Base-by-base conservation (phyloP, 768 basidiomycete genomes). In the Lactarius akahatsu region DNA sequence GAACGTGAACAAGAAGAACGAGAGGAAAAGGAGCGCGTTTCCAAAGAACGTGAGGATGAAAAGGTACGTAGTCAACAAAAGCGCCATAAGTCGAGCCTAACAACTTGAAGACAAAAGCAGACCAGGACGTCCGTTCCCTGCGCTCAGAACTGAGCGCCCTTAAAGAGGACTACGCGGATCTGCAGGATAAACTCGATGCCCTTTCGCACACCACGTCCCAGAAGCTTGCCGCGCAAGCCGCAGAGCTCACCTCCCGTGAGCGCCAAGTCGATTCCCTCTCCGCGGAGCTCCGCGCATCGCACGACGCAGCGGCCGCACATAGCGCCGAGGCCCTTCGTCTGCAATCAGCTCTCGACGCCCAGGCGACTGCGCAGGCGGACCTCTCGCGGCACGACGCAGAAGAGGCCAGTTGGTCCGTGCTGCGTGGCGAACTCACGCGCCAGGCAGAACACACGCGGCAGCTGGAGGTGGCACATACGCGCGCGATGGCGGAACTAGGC, bases 1-100 rank as follows among this genome's bases (percentile, higher is more conserved):
- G 89, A 91, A 68, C 76, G 87, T 4, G 91, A 92, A 74, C 78
- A 82, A 58, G 84, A 86, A 43, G 89, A 91, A 67, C 78, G 84
- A 28, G 85, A 86, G 65, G 88, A 87, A 74, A 89, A 85, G 74
- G 86, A 90, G 64, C 74, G 74, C 11, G 85, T 90, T 62, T 78
- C 82, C n/a, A 74, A 72, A 4, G 81, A 81, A 43, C 76, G 78
- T 59, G 80, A 81, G 5, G 81, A 83, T 65, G 86, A 88, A 68
- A 89, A 86, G 82, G 91, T 90, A 59, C 50, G 80, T 74, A 32
- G 16, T 30, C 36, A 36, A 36, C 1, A 11, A 10, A 36, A 0
- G 28, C 2, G 28, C 28, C 3, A 30, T 30, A 50, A 10, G 3
- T 23, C 23, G n/a, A 47, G 43, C 20, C 7, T 20, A 20, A 45